Percentiles rank a stretch among this genome's conserved stretches.
Conservation (phyloP, 805 yeast genomes). For the Wickerhamomyces bovis region DNA sequence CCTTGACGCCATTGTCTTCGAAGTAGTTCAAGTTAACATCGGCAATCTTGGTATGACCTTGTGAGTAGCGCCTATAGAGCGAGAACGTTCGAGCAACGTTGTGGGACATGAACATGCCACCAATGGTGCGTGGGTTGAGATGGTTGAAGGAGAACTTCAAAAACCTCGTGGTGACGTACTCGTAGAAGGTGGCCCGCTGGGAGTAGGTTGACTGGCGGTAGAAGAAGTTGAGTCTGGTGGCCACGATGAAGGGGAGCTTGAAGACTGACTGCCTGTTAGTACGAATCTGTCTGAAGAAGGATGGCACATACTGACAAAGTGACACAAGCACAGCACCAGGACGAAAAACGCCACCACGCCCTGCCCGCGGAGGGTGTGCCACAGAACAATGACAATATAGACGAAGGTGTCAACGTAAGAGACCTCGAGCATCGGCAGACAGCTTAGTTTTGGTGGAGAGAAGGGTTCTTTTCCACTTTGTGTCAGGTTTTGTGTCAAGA, state of each 20-base stretch:
- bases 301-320: neutral
- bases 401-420: neutral
- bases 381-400: neutral
- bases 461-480: neutral
- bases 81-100: neutral
- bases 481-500: neutral
- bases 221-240: neutral
- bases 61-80: slow-evolving; percentile 1
- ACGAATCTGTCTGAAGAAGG: neutral
- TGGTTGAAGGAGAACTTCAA: neutral
- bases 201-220: slow-evolving; percentile 1
- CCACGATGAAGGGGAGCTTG: neutral
- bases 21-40: slow-evolving; percentile 5
- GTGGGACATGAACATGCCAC: neutral
- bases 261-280: neutral
- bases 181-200: slow-evolving; percentile 3
- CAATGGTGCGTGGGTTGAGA: neutral
- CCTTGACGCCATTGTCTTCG: slow-evolving; percentile 25
- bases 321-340: neutral
- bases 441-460: neutral
- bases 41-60: slow-evolving; percentile 1
- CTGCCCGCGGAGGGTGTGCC: neutral
- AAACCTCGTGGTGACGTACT: neutral
- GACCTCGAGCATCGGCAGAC: neutral
- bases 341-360: neutral